Percentiles rank a stretch among this genome's conserved stretches.
phyloP scores from a whole-genome alignment of 352 stramenopile genomes.

The Elongisporangium senticosum region DNA sequence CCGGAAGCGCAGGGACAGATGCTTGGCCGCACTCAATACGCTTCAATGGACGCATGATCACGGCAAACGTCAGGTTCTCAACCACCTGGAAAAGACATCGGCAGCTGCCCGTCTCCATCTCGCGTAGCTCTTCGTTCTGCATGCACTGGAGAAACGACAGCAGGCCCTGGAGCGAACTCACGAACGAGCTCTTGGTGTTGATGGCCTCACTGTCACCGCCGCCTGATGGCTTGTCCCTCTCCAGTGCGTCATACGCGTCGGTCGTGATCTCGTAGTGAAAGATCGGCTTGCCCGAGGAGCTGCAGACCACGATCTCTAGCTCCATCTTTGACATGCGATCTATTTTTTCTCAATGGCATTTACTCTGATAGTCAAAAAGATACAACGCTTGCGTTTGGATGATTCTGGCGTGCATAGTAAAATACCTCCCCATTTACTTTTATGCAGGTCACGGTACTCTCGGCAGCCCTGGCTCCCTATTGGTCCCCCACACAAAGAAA shows the following conservation, averaged over 20 bases:
- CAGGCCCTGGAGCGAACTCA: constrained; percentile 59
- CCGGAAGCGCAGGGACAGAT: not conserved
- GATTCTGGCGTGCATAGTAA: not conserved
- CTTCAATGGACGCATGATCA: constrained; percentile 24
- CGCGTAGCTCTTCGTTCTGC: constrained; percentile 50
- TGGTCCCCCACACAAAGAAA: not conserved
- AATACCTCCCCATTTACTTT: not conserved
- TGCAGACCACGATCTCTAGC: constrained; percentile 53
- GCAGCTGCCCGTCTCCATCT: constrained; percentile 31
- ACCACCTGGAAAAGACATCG: constrained; percentile 42
- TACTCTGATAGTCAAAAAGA: not conserved
- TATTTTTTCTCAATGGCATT: not conserved
- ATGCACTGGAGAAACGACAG: constrained; percentile 54
- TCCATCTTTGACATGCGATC: constrained; percentile 11
- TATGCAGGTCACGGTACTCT: not conserved
- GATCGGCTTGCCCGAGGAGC: constrained; percentile 55
- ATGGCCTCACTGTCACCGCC: constrained; percentile 11
- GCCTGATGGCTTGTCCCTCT: not conserved
- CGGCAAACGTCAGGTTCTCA: constrained; percentile 46
- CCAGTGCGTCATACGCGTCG: constrained; percentile 1
- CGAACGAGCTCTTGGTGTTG: constrained; percentile 35
- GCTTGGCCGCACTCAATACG: constrained; percentile 2
- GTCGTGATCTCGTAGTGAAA: constrained; percentile 30
- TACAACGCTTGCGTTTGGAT: not conserved
- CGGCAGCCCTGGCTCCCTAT: not conserved